phyloP scores from a whole-genome alignment of 1,284 basidiomycete genomes.

The Cryptococcus sp. region DNA sequence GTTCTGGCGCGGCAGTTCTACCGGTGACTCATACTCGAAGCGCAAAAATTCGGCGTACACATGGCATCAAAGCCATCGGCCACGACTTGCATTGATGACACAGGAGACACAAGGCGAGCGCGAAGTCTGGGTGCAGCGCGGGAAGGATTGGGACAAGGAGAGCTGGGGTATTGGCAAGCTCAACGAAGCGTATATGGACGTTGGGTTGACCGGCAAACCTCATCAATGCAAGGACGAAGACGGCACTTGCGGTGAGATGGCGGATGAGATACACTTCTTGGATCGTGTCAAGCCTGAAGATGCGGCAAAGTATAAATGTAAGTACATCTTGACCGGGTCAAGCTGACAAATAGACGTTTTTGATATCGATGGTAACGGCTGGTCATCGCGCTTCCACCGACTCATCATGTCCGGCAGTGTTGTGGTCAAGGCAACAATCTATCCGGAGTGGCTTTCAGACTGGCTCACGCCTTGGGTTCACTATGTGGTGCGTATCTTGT shows the following conservation, averaged over 20 bases:
- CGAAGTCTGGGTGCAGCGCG: slow-evolving; percentile 47
- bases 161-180: slow-evolving; percentile 36
- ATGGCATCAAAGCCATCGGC: slow-evolving; percentile 51
- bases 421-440: slow-evolving; percentile 55
- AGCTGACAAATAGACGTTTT: slow-evolving; percentile 21
- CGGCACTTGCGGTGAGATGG: slow-evolving; percentile 52
- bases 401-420: slow-evolving; percentile 52
- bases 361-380: slow-evolving; percentile 51
- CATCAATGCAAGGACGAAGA: slow-evolving; percentile 51
- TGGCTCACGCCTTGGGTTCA: slow-evolving; percentile 56
- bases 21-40: slow-evolving; percentile 49
- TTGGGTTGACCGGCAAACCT: slow-evolving; percentile 48
- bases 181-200: slow-evolving; percentile 51
- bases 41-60: slow-evolving; percentile 30
- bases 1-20: slow-evolving; percentile 54
- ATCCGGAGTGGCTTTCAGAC: slow-evolving; percentile 55
- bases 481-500: slow-evolving; percentile 47
- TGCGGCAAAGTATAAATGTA: slow-evolving; percentile 47
- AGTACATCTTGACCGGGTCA: slow-evolving; percentile 7
- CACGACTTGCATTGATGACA: slow-evolving; percentile 45
- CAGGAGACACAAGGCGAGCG: slow-evolving; percentile 35
- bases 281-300: slow-evolving; percentile 36
- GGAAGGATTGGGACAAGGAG: slow-evolving; percentile 36
- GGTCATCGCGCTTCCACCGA: slow-evolving; percentile 47
- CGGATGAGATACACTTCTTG: slow-evolving; percentile 36